Evolutionary conservation across 2,329 filamentous ascomycete species (phyloP).

Genomic region (Epicoccum sorghinum): DNA sequence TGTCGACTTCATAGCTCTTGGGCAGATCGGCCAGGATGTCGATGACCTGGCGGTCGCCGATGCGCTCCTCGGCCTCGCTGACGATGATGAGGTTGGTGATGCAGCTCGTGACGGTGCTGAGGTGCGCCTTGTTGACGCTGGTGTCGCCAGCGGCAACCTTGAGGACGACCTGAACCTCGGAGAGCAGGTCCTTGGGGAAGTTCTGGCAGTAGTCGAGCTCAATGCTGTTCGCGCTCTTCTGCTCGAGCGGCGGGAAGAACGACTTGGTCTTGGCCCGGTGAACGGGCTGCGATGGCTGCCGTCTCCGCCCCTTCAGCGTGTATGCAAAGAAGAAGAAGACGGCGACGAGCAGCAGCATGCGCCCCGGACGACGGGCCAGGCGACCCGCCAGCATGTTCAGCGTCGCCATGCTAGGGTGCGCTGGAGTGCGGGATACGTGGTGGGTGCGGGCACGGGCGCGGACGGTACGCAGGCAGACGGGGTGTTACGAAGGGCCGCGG

Average conservation of each 20-base stretch:
- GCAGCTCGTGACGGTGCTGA: conserved; percentile 61
- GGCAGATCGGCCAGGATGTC: conserved; percentile 57
- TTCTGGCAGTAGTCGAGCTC: conserved; percentile 48
- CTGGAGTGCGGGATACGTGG: neutral
- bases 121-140: conserved; percentile 53
- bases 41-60: conserved; percentile 57
- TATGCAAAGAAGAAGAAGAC: conserved; percentile 42
- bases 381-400: conserved; percentile 35
- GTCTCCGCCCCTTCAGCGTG: conserved; percentile 34
- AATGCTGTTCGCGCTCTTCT: conserved; percentile 34
- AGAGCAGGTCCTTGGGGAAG: conserved; percentile 50
- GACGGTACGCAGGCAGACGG: neutral
- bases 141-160: conserved; percentile 57
- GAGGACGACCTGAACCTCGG: conserved; percentile 54
- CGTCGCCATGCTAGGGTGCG: conserved; percentile 23
- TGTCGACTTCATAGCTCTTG: conserved; percentile 48
- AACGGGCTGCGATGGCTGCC: conserved; percentile 21
- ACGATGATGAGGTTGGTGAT: conserved; percentile 63
- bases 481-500: conserved; percentile 3
- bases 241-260: conserved; percentile 45
- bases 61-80: conserved; percentile 64
- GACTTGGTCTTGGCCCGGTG: conserved; percentile 42
- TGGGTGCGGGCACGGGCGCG: neutral
- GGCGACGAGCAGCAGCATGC: conserved; percentile 40
- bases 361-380: conserved; percentile 37